Evolutionary conservation across 2,329 filamentous ascomycete genomes (phyloP).

Genomic region (Mariannaea elegans): DNA sequence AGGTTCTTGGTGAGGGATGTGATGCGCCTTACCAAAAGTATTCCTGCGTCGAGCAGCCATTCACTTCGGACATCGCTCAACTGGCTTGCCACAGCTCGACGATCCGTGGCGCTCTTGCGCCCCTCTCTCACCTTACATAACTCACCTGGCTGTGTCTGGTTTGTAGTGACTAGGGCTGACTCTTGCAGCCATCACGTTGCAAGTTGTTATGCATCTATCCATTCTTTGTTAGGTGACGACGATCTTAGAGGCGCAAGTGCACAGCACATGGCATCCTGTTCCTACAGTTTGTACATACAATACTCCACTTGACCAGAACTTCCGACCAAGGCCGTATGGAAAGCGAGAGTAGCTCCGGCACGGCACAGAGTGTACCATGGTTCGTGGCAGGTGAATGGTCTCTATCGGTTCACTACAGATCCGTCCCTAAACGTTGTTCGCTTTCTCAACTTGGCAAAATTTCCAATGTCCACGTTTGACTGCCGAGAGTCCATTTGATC

Average conservation of each 20-base stretch:
- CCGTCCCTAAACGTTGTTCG: neutral
- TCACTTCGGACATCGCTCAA: slow-evolving; percentile 27
- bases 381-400: slow-evolving; percentile 3
- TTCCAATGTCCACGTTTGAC: slow-evolving; percentile 2
- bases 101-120: slow-evolving; percentile 3
- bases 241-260: slow-evolving; percentile 5
- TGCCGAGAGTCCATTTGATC: slow-evolving; percentile 22
- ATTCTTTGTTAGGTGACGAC: slow-evolving; percentile 2
- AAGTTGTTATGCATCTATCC: slow-evolving; percentile 6
- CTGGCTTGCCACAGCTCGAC: slow-evolving; percentile 3
- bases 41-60: slow-evolving; percentile 26
- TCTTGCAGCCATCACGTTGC: slow-evolving; percentile 3
- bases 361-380: neutral
- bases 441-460: neutral
- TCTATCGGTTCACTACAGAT: slow-evolving; percentile 5
- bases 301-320: neutral
- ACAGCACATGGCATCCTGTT: slow-evolving; percentile 17
- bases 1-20: slow-evolving; percentile 21
- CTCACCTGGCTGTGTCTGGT: slow-evolving; percentile 3
- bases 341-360: neutral
- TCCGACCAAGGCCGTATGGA: neutral
- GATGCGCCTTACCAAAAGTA: slow-evolving; percentile 29
- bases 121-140: neutral
- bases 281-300: neutral
- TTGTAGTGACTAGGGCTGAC: slow-evolving; percentile 19